Conservation (phyloP, 345 rosid species). For the Odontarrhena argentea region DNA sequence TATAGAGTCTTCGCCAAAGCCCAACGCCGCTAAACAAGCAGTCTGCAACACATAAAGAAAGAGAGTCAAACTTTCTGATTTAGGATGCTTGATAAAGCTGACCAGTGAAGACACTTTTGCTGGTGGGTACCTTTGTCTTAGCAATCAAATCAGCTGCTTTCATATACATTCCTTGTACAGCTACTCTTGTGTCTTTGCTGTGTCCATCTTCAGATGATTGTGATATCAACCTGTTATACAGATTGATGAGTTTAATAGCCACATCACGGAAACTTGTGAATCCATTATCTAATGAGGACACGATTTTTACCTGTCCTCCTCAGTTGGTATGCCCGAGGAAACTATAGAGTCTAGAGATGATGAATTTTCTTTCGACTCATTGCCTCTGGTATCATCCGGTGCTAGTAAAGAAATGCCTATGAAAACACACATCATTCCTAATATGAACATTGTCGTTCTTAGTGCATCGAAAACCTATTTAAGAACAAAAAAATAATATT, state of each 20-base stretch:
- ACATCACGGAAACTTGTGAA: not conserved
- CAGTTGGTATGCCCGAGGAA: slow-evolving; percentile 58
- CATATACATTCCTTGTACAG: slow-evolving; percentile 54
- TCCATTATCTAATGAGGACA: not conserved
- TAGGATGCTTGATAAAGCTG: slow-evolving; percentile 3
- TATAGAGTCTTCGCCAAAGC: slow-evolving; percentile 86
- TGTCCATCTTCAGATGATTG: slow-evolving; percentile 53
- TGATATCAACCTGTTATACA: slow-evolving; percentile 54
- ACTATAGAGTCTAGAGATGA: slow-evolving; percentile 53
- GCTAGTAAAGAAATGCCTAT: slow-evolving; percentile 89
- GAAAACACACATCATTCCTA: slow-evolving; percentile 86
- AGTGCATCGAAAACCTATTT: slow-evolving; percentile 82
- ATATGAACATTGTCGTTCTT: slow-evolving; percentile 93
- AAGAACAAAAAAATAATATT: slow-evolving; percentile 4
- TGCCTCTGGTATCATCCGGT: slow-evolving; percentile 90
- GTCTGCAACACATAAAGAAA: slow-evolving; percentile 50
- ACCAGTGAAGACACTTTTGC: not conserved
- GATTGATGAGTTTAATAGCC: slow-evolving; percentile 1
- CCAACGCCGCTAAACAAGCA: slow-evolving; percentile 67
- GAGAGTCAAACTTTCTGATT: not conserved
- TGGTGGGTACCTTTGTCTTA: slow-evolving; percentile 73
- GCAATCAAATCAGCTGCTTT: slow-evolving; percentile 59
- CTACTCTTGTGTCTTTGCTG: slow-evolving; percentile 64
- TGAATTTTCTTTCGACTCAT: slow-evolving; percentile 69
- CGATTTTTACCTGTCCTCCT: slow-evolving; percentile 65